Conservation (phyloP, 2,329 filamentous ascomycete genomes). For the Fusarium verticillioides region DNA sequence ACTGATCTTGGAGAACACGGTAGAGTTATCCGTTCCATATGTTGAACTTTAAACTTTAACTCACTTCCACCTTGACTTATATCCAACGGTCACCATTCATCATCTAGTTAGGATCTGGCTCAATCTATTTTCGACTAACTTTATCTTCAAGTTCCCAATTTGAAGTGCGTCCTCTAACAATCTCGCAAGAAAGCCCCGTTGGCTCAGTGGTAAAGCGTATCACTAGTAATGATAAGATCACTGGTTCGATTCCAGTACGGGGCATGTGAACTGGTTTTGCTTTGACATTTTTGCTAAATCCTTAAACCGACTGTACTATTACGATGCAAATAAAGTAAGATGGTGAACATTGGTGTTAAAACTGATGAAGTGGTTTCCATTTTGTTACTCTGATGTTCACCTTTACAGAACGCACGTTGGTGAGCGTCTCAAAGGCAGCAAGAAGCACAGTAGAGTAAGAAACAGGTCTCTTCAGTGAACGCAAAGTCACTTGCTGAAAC, state of each 20-base stretch:
- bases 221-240: slow-evolving; percentile 40
- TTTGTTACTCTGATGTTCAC: background rate
- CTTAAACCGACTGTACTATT: background rate
- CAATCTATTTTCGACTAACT: background rate
- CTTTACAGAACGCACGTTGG: too few species aligned
- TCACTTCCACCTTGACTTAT: background rate
- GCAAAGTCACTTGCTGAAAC: background rate
- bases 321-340: background rate
- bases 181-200: slow-evolving; percentile 30
- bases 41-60: background rate
- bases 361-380: background rate
- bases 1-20: background rate
- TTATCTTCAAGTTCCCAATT: background rate
- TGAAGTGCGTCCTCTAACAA: rapidly evolving
- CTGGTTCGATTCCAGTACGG: slow-evolving; percentile 38
- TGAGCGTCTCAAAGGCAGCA: too few species aligned
- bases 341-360: background rate
- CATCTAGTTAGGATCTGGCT: too few species aligned
- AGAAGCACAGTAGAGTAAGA: background rate
- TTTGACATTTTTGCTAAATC: background rate
- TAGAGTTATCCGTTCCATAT: background rate
- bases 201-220: slow-evolving; percentile 40
- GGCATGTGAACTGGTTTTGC: slow-evolving; percentile 10
- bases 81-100: background rate
- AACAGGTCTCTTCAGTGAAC: too few species aligned